These are phyloP conservation scores for Ogataea naganishii DNA, from an alignment of 805 yeast genomes.

Conservation along the genomic window DNA sequence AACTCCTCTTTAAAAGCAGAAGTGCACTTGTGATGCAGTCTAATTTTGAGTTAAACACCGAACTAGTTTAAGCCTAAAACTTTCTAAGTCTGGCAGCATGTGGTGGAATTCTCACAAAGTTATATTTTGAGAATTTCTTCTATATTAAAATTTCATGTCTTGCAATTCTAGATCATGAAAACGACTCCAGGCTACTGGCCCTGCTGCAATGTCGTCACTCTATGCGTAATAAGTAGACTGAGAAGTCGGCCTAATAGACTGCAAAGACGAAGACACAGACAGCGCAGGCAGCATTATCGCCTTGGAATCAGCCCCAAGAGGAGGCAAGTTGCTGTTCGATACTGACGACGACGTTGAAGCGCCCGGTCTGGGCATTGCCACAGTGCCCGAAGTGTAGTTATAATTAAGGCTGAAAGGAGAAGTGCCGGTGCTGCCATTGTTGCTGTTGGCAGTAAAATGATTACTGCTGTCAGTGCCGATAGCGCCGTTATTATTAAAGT, in stretches of 20 bases:
- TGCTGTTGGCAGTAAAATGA: background rate
- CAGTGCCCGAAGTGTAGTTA: background rate
- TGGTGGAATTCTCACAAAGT: too few relatives aligned
- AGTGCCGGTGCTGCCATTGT: background rate
- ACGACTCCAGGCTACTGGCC: too few relatives aligned
- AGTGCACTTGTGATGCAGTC: too few relatives aligned
- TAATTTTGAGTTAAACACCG: too few relatives aligned
- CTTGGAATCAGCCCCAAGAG: conserved; percentile 5
- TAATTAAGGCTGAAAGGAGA: conserved; percentile 2
- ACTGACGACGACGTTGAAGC: background rate
- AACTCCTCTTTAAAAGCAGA: too few relatives aligned
- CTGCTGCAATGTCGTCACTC: too few relatives aligned
- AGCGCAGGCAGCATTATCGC: conserved; percentile 16
- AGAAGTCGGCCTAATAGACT: conserved; percentile 11
- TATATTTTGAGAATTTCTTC: too few relatives aligned
- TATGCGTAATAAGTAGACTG: too few relatives aligned
- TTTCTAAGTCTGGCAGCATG: too few relatives aligned
- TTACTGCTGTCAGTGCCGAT: conserved; percentile 1
- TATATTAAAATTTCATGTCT: too few relatives aligned
- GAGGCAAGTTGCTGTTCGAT: conserved; percentile 2
- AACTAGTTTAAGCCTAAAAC: too few relatives aligned
- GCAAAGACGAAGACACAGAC: conserved; percentile 14
- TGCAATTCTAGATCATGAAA: too few relatives aligned
- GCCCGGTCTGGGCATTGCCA: background rate
- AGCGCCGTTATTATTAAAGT: conserved; percentile 1